Base-by-base conservation (phyloP, 1,284 basidiomycete species). In the Irpex lacteus region DNA sequence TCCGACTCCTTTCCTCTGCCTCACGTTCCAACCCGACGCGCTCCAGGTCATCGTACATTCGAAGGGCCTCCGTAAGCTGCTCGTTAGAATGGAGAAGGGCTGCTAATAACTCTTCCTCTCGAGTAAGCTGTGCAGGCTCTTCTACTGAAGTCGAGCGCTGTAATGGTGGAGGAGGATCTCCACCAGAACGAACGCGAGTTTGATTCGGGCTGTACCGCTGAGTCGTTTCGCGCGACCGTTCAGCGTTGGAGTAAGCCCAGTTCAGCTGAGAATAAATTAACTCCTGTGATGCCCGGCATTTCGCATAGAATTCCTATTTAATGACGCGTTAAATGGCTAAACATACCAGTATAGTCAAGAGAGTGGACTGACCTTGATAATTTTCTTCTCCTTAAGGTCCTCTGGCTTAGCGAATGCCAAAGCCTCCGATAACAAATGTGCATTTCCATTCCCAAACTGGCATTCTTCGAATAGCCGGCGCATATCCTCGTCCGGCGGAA, bases 161-260 rank as follows among this genome's bases (percentile, higher is more conserved):
- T 59, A 47, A 63, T 3, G 60, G 57, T 21, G 56, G 62, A 40
- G 67, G 66, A 26, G 68, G 66, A 32, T 69, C 71, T 1, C 67
- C 57, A 7, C 34, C 55, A 61, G 53, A 61, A n/a, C 38, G 32
- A 32, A 44, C 69, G 67, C 47, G 59, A 67, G 62, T 69, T 68
- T 32, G 68, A 57, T 63, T 67, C 68, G 62, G 49, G 34, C 53
- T 56, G 15, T 55, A 64, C 66, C 56, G 60, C 1, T 56, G 61
- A 58, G 70, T 64, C 49, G 68, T 69, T 66, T 71, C 66, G 36
- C 76, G 77, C 49, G 75, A 89, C 44, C 83, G 83, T 70, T 91
- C 91, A 1, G 92, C 91, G 19, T 85, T 82, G 3, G 91, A 86
- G 18, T 85, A 83, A 4, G 92, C 92, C 92, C 92, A 94, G 8